Evolutionary conservation across 2,329 filamentous ascomycete species (phyloP), one percentile per base, ranked within the genome.

Genomic region (Claviceps citrina): DNA sequence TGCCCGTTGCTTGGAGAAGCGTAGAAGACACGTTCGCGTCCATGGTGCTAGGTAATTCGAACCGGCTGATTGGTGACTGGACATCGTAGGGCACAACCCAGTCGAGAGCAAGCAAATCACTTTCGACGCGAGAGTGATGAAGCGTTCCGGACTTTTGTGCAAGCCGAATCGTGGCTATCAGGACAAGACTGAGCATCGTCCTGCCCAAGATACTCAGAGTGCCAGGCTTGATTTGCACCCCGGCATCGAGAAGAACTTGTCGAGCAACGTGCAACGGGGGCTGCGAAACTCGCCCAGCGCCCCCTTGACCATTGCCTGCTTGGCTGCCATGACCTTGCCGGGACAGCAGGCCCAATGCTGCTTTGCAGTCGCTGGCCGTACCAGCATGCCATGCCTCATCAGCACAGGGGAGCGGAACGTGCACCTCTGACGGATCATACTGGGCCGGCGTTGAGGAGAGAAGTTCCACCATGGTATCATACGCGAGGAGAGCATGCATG

Each of bases 381-480:
- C 60, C 63, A 4, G 81, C 80, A 48, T 84, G 80, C 80, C 81
- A 85, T 2, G 76, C 74, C 13, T 76, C 77, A 55, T 85, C 81
- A 49, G 85, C 80, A 12, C 73, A 70, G 7, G 81, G 81, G 5
- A 86, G 61, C n/a, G 79, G 78, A 28, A 84, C 56, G 24, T 67
- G 65, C 38, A 84, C 66, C 47, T 84, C 78, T 26, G 76, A 65
- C 7, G 68, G 60, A 43, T 83, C 73, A 31, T 84, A 73, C 33
- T 73, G 65, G 12, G 78, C 70, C 8, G 67, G 58, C n/a, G 62
- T 60, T 54, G 85, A 84, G 66, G 84, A 85, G 54, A 78, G 85
- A 16, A 85, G 69, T 15, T 73, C 73, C 53, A 79, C 70, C 9
- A 77, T 73, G 13, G 70, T 66, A 51, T 84, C 80, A 26, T 71